Evolutionary conservation across 2,329 filamentous ascomycete species (phyloP), one percentile per base, ranked within the genome.

Genomic region (Eutypa lata): DNA sequence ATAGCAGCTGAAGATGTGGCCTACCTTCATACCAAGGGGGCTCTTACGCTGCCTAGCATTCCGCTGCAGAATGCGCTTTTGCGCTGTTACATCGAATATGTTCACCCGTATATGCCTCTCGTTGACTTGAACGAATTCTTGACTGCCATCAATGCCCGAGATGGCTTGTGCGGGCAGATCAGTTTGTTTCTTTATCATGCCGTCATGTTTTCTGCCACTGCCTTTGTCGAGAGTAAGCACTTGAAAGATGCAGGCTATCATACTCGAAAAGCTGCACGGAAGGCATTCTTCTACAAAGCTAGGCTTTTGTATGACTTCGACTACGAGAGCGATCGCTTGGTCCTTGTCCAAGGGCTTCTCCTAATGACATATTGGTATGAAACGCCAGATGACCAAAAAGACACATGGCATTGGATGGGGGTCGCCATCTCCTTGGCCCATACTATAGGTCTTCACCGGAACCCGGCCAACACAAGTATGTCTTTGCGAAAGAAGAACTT

Each of bases 341-440:
- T 91, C 19, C 81, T 97, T 22, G 91, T 97, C 16, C 93, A 97
- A 71, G 88, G 90, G 4, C 78, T 97, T 21, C 78, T 97, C 22
- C 80, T 97, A 54, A 92, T 97, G 89, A 96, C 92, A 3, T 96
- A 96, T 70, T 97, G 93, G 89, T 97, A 97, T 69, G 92, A 97
- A 72, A 96, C 91, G 13, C 92, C 92, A 0, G 91, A 97, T 71
- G 93, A 97, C 68, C 91, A 96, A 68, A 97, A 97, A 71, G 93
- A 97, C 69, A 97, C 92, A 45, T 97, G 93, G 90, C 92, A 97
- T 68, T 97, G 92, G 93, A 96, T 97, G 90, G 93, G 93, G 18
- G 90, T 97, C 37, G 93, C 92, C 42, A 90, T 96, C 54, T 96
- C 92, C 13, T 77, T 97, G 46, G 92, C 91, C 49, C 91, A 96